Conservation (phyloP, 352 stramenopile species). For the Pythium oligandrum region DNA sequence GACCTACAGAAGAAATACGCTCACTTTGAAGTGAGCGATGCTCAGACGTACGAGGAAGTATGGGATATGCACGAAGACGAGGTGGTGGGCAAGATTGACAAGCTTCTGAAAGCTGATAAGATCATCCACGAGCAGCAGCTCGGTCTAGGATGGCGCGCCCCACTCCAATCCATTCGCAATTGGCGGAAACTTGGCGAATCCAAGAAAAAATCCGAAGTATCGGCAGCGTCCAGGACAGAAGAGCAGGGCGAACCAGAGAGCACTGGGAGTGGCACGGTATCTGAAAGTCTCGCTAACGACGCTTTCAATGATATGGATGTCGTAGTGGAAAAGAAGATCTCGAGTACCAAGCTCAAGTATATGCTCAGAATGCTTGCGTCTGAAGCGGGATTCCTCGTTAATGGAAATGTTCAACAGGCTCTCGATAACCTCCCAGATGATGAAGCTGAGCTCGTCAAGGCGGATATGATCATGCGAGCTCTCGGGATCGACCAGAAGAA, state of each 20-base stretch:
- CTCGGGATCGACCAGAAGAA: constrained; percentile 82
- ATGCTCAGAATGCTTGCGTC: constrained; percentile 84
- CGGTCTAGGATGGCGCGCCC: constrained; percentile 72
- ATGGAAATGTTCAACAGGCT: constrained; percentile 69
- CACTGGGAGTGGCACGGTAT: neutral
- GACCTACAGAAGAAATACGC: constrained; percentile 93
- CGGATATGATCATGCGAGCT: constrained; percentile 84
- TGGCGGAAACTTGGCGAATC: constrained; percentile 35
- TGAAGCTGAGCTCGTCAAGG: constrained; percentile 78
- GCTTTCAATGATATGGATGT: constrained; percentile 50
- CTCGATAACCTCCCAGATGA: constrained; percentile 70
- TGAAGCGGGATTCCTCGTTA: constrained; percentile 88
- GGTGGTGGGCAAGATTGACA: constrained; percentile 73
- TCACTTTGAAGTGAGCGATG: constrained; percentile 91
- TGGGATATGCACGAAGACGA: constrained; percentile 92
- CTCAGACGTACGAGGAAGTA: constrained; percentile 84
- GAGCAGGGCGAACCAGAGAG: constrained; percentile 5
- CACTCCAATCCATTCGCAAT: constrained; percentile 42
- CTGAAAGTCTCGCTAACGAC: constrained; percentile 24
- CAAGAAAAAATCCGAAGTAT: constrained; percentile 20
- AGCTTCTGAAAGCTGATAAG: constrained; percentile 84
- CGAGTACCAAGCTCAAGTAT: constrained; percentile 79
- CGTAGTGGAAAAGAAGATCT: constrained; percentile 55
- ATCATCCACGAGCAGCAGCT: constrained; percentile 91
- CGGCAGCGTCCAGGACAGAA: constrained; percentile 1